Conservation (phyloP, 2,329 filamentous ascomycete species). For the Lachnellula willkommii region DNA sequence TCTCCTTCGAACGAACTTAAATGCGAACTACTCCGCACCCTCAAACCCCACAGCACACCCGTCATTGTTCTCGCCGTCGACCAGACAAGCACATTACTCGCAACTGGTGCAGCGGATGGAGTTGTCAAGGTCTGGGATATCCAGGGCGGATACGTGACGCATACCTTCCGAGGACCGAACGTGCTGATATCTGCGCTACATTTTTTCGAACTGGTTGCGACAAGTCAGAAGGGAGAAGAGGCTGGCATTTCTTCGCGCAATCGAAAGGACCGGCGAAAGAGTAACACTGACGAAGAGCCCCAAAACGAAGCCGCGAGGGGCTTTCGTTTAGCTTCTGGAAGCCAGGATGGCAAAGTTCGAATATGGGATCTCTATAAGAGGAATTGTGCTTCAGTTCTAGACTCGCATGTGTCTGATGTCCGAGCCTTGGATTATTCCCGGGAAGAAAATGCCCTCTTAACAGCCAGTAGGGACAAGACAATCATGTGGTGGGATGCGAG, state of each 20-base stretch:
- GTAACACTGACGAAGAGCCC: constrained; percentile 40
- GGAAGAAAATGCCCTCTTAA: constrained; percentile 69
- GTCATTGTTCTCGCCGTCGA: constrained; percentile 84
- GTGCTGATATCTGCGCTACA: constrained; percentile 85
- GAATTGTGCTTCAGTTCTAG: constrained; percentile 69
- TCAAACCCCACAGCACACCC: constrained; percentile 87
- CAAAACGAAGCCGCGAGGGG: constrained; percentile 47
- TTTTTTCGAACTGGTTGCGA: constrained; percentile 72
- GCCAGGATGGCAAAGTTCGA: constrained; percentile 86
- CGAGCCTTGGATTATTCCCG: constrained; percentile 76
- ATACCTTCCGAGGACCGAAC: constrained; percentile 90
- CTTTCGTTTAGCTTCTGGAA: constrained; percentile 82
- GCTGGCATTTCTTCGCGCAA: constrained; percentile 34
- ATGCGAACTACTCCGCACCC: constrained; percentile 65
- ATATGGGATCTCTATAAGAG: constrained; percentile 90
- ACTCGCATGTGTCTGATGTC: constrained; percentile 95
- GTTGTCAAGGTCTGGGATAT: constrained; percentile 98
- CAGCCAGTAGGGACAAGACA: constrained; percentile 87
- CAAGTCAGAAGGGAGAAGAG: constrained; percentile 35
- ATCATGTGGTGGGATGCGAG: constrained; percentile 84
- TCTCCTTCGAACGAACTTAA: constrained; percentile 55
- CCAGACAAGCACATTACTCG: constrained; percentile 79
- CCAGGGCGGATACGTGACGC: constrained; percentile 79
- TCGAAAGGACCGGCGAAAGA: constrained; percentile 39
- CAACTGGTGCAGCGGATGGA: constrained; percentile 89